These are phyloP conservation scores for Quercus glauca DNA, from an alignment of 306 rosid species.

Conservation along the genomic window DNA sequence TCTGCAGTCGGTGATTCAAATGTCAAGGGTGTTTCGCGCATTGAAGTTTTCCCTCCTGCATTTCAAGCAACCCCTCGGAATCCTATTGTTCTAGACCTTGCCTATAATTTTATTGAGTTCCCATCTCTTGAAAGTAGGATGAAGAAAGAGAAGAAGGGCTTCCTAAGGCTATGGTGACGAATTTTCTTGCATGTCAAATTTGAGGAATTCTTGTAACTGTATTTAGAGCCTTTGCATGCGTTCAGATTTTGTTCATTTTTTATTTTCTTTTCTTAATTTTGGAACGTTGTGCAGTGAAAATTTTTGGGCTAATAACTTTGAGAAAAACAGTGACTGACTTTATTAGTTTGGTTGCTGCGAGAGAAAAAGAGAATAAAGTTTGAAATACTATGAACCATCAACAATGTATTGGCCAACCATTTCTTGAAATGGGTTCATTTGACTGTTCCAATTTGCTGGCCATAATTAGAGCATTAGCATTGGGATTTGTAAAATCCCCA, in stretches of 20 bases:
- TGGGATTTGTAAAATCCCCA: too few relatives aligned
- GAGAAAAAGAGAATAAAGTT: background rate
- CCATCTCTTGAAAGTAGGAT: conserved; percentile 51
- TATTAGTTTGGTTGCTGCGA: background rate
- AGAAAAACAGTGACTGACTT: background rate
- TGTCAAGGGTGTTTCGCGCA: conserved; percentile 32
- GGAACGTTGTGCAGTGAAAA: background rate
- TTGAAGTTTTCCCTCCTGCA: conserved; percentile 51
- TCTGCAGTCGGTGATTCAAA: conserved; percentile 42
- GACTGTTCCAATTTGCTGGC: background rate
- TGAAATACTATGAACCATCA: background rate
- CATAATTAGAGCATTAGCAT: too few relatives aligned
- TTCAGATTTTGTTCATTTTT: background rate
- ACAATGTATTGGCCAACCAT: background rate
- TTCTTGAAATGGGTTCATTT: background rate
- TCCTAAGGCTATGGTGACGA: conserved; percentile 57
- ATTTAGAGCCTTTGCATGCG: background rate
- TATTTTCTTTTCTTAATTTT: background rate
- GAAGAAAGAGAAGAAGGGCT: conserved; percentile 59
- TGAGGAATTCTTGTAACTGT: background rate
- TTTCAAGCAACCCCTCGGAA: conserved; percentile 47
- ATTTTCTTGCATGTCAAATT: background rate
- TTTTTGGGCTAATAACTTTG: background rate
- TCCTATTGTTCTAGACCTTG: conserved; percentile 53
- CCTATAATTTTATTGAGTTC: conserved; percentile 51